Conservation (phyloP, 73 alveolate genomes). For the Symbiodinium pilosum region DNA sequence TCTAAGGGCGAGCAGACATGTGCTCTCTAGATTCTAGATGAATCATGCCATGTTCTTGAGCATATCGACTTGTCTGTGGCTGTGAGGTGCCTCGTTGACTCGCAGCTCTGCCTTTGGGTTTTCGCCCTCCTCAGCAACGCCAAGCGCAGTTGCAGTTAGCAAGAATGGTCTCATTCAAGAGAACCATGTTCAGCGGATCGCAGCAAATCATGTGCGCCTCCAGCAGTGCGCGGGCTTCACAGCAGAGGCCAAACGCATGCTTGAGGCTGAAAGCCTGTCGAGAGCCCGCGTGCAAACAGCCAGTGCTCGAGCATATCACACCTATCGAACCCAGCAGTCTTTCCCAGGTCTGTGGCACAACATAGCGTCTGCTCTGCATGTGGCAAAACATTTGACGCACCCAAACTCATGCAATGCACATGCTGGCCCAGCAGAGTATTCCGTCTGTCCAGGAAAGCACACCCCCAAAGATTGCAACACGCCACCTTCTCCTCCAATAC, state of each 20-base stretch:
- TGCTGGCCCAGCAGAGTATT: too few species aligned
- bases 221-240: conserved; percentile 60
- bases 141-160: background rate
- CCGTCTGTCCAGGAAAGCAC: too few species aligned
- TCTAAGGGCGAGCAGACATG: too few species aligned
- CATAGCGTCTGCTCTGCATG: too few species aligned
- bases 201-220: too few species aligned
- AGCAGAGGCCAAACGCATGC: conserved; percentile 74
- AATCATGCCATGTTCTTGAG: too few species aligned
- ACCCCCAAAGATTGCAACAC: too few species aligned
- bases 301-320: background rate
- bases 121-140: background rate
- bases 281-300: background rate
- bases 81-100: background rate
- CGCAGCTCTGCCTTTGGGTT: conserved; percentile 1
- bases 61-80: background rate
- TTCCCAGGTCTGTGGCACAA: too few species aligned
- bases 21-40: too few species aligned
- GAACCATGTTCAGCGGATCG: too few species aligned
- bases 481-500: background rate
- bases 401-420: too few species aligned
- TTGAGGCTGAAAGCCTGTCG: conserved; percentile 24
- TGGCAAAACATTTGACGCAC: too few species aligned
- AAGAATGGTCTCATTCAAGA: background rate
- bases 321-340: background rate